A percentile compares a stretch with the other conserved stretches of the same genome.
Conservation (phyloP, 805 yeast genomes). For the Deakozyma indianensis region DNA sequence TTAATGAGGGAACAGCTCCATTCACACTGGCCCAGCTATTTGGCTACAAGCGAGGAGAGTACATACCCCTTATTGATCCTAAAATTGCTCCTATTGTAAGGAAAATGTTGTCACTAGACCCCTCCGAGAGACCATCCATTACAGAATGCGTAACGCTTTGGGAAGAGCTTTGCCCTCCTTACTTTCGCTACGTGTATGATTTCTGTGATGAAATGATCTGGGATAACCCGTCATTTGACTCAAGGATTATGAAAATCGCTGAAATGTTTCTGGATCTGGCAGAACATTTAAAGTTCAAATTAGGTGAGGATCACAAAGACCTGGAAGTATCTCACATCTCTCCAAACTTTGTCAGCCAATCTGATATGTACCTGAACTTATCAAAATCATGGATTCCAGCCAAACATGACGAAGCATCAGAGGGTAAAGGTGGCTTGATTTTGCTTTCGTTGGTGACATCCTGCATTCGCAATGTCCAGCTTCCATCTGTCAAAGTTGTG, state of each 20-base stretch:
- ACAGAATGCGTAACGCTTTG: conserved; percentile 17
- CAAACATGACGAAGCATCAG: not conserved
- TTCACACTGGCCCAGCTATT: conserved; percentile 80
- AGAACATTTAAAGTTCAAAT: conserved; percentile 23
- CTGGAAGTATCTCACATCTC: conserved; percentile 52
- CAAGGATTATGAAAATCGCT: not conserved
- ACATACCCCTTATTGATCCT: conserved; percentile 42
- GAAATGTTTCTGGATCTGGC: not conserved
- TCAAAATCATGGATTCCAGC: conserved; percentile 6
- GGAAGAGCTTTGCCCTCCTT: conserved; percentile 1
- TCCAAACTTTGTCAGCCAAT: conserved; percentile 28
- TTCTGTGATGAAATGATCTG: not conserved
- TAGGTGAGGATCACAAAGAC: conserved; percentile 38
- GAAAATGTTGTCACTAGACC: conserved; percentile 52
- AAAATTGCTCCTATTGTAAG: conserved; percentile 39
- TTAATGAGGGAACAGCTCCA: conserved; percentile 71
- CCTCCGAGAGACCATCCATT: conserved; percentile 44
- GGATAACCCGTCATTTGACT: not conserved
- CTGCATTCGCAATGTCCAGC: conserved; percentile 43
- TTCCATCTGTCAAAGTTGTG: conserved; percentile 43
- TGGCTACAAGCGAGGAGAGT: conserved; percentile 61
- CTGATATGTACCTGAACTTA: conserved; percentile 35
- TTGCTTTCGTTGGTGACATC: conserved; percentile 45
- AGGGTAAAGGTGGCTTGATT: conserved; percentile 34
- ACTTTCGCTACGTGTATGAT: not conserved